A percentile compares a stretch with the other conserved stretches of the same genome.
Conservation (phyloP, 2,329 filamentous ascomycete species). For the Malbranchea zuffiana region DNA sequence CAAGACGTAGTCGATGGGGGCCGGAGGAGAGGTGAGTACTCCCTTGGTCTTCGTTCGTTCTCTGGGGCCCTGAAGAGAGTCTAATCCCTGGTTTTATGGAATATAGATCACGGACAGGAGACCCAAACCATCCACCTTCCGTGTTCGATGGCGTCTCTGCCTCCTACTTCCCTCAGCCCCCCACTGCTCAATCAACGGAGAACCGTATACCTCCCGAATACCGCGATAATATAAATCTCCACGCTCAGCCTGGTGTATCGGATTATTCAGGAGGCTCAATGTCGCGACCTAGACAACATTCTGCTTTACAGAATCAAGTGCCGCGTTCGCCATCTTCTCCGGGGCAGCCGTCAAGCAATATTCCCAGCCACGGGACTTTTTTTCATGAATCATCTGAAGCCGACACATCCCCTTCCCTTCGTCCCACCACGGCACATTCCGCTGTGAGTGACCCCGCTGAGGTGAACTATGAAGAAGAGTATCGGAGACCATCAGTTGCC, state of each 20-base stretch:
- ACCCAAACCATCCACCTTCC: no score
- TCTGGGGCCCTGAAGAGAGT: background rate
- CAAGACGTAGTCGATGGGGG: no score
- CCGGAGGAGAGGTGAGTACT: constrained; percentile 27
- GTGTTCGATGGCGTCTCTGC: constrained; percentile 6
- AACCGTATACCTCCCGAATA: constrained; percentile 22
- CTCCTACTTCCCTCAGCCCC: constrained; percentile 26
- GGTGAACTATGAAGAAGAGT: constrained; percentile 34
- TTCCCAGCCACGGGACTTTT: constrained; percentile 8
- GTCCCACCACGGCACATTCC: constrained; percentile 37
- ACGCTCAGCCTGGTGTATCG: constrained; percentile 2
- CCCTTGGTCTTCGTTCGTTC: constrained; percentile 1
- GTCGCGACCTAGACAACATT: constrained; percentile 1
- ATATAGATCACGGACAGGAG: no score
- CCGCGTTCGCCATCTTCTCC: constrained; percentile 5
- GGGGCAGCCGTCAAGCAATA: constrained; percentile 3
- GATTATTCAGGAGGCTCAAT: constrained; percentile 3
- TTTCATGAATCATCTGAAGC: constrained; percentile 11
- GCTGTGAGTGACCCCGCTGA: constrained; percentile 8
- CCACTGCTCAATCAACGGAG: constrained; percentile 31
- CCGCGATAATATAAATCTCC: constrained; percentile 8
- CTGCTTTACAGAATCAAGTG: constrained; percentile 1
- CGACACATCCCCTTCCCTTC: constrained; percentile 52
- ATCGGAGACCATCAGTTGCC: constrained; percentile 66
- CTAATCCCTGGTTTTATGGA: no score